Evolutionary conservation across 2,329 filamentous ascomycete genomes (phyloP).

Genomic region (Fusarium musae): DNA sequence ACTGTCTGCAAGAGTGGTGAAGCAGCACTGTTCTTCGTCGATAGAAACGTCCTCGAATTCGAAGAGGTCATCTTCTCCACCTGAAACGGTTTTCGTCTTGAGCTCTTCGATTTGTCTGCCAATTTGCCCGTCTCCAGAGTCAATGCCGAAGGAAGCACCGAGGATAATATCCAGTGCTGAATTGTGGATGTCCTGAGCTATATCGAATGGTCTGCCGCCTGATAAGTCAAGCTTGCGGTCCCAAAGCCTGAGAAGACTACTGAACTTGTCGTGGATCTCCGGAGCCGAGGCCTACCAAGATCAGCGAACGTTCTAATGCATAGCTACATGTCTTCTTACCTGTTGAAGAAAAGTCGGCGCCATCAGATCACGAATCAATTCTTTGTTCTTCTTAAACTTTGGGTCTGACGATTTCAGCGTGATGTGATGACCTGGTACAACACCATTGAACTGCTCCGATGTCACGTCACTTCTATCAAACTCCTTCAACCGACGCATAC

Average conservation of each 20-base stretch:
- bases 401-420: slow-evolving; percentile 11
- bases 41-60: slow-evolving; percentile 20
- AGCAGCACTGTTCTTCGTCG: slow-evolving; percentile 8
- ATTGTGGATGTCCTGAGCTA: slow-evolving; percentile 45
- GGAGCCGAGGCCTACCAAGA: slow-evolving; percentile 44
- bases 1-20: slow-evolving; percentile 21
- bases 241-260: slow-evolving; percentile 48
- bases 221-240: slow-evolving; percentile 41
- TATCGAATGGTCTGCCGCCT: slow-evolving; percentile 46
- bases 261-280: slow-evolving; percentile 45
- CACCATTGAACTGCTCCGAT: not conserved
- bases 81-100: not conserved
- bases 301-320: not conserved
- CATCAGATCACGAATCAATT: slow-evolving; percentile 35
- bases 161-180: slow-evolving; percentile 48
- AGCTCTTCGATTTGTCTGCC: slow-evolving; percentile 15
- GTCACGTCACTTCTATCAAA: slow-evolving; percentile 24
- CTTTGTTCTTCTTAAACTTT: slow-evolving; percentile 36
- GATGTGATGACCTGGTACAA: slow-evolving; percentile 14
- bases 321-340: not conserved
- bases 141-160: slow-evolving; percentile 44
- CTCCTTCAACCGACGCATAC: slow-evolving; percentile 27
- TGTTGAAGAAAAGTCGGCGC: slow-evolving; percentile 25
- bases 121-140: slow-evolving; percentile 1
- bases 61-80: slow-evolving; percentile 13